Percentiles rank a stretch among this genome's conserved stretches.
Evolutionary conservation across 331 rosid genomes (phyloP).

Genomic region (Saraca asoca): DNA sequence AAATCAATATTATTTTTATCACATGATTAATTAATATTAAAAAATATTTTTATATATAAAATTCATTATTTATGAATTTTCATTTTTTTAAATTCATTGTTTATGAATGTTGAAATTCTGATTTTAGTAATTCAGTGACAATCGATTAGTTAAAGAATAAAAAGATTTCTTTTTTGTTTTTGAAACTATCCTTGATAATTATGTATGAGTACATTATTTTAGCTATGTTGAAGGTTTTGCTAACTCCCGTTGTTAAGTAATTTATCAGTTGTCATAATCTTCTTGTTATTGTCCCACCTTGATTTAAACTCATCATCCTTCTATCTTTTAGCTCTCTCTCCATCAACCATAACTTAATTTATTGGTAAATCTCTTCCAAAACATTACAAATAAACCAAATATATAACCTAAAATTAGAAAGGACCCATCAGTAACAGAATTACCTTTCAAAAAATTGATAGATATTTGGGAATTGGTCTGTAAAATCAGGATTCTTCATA

Average conservation of each 20-base stretch:
- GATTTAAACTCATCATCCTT: slow-evolving; percentile 5
- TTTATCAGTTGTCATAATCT: slow-evolving; percentile 2
- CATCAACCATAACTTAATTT: too few species aligned
- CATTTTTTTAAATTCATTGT: too few species aligned
- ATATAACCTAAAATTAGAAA: too few species aligned
- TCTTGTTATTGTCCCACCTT: background rate
- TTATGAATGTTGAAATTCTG: too few species aligned
- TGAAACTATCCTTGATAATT: slow-evolving; percentile 4
- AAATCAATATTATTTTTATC: too few species aligned
- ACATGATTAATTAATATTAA: too few species aligned
- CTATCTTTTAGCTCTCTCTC: slow-evolving; percentile 1
- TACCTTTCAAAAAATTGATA: background rate
- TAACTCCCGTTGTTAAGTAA: slow-evolving; percentile 21
- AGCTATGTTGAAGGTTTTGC: background rate
- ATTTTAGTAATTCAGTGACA: too few species aligned
- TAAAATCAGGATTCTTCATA: background rate
- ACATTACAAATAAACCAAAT: too few species aligned
- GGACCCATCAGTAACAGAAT: background rate
- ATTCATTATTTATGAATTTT: too few species aligned
- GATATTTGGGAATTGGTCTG: background rate
- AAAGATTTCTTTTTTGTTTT: background rate
- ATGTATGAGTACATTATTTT: background rate
- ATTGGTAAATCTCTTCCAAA: too few species aligned
- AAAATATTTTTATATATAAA: too few species aligned
- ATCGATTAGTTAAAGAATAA: too few species aligned